Percentiles rank a stretch among this genome's conserved stretches.
Conservation (phyloP, 805 yeast genomes). For the Starmerella geochares region DNA sequence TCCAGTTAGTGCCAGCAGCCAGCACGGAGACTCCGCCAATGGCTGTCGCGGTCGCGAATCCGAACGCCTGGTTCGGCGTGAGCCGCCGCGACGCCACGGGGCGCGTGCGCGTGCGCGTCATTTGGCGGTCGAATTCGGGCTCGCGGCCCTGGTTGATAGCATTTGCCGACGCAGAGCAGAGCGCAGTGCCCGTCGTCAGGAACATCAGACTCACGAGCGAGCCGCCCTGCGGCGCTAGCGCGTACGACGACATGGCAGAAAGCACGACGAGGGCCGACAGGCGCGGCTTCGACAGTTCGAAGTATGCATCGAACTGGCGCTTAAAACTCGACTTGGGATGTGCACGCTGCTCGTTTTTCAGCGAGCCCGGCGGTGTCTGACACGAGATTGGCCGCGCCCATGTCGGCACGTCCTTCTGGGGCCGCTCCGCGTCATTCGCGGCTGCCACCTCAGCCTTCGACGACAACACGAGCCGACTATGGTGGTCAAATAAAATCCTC, state of each 20-base stretch:
- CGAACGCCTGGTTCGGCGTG: slow-evolving; percentile 64
- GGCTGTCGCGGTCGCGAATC: slow-evolving; percentile 71
- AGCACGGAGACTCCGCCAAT: slow-evolving; percentile 57
- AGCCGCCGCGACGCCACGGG: slow-evolving; percentile 83
- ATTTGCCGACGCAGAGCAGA: slow-evolving; percentile 89
- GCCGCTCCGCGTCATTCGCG: background rate
- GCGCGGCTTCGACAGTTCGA: slow-evolving; percentile 83
- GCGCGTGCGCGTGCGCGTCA: slow-evolving; percentile 79
- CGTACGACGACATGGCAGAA: slow-evolving; percentile 88
- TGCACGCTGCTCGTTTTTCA: background rate
- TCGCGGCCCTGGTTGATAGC: slow-evolving; percentile 97
- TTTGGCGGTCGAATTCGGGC: slow-evolving; percentile 73
- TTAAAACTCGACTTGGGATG: slow-evolving; percentile 6
- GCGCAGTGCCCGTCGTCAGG: slow-evolving; percentile 72
- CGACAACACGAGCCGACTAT: background rate
- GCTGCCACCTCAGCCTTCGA: background rate
- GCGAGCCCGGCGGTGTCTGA: slow-evolving; percentile 10
- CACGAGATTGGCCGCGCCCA: slow-evolving; percentile 24
- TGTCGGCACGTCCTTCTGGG: slow-evolving; percentile 10
- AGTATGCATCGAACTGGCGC: slow-evolving; percentile 33
- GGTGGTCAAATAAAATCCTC: background rate
- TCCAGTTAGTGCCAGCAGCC: slow-evolving; percentile 72
- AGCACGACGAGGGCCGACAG: slow-evolving; percentile 78
- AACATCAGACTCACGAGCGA: slow-evolving; percentile 59
- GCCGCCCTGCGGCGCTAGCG: slow-evolving; percentile 75